A percentile compares a stretch with the other conserved stretches of the same genome.
Evolutionary conservation across 1,284 basidiomycete species (phyloP).

Genomic region (Cryptococcus sp.): DNA sequence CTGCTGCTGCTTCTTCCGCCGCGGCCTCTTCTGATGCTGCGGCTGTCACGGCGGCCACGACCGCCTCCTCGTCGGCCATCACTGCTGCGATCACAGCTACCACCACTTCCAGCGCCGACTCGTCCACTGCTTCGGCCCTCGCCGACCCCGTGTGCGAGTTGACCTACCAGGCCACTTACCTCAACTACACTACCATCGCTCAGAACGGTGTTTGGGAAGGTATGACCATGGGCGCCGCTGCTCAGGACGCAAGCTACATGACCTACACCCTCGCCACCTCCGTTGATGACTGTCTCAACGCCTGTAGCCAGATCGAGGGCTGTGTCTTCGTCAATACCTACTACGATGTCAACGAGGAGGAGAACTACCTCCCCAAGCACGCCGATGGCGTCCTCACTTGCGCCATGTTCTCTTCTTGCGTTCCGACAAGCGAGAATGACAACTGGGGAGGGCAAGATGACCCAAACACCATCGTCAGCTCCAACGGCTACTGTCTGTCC

Average conservation of each 20-base stretch:
- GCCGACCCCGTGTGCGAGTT: slow-evolving; percentile 27
- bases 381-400: slow-evolving; percentile 32
- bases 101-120: slow-evolving; percentile 1
- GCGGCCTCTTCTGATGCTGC: slow-evolving; percentile 7
- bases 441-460: slow-evolving; percentile 38
- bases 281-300: slow-evolving; percentile 30
- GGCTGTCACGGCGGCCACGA: slow-evolving; percentile 2
- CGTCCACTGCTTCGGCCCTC: slow-evolving; percentile 3
- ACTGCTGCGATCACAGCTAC: slow-evolving; percentile 5
- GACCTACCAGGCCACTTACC: slow-evolving; percentile 27
- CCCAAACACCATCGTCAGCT: slow-evolving; percentile 32
- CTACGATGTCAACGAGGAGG: slow-evolving; percentile 29
- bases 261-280: slow-evolving; percentile 36
- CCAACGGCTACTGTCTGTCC: slow-evolving; percentile 37
- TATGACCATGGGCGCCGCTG: slow-evolving; percentile 30
- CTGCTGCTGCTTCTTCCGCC: slow-evolving; percentile 8
- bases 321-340: slow-evolving; percentile 31
- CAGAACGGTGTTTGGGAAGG: slow-evolving; percentile 34
- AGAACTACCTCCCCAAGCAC: slow-evolving; percentile 35
- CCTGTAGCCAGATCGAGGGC: slow-evolving; percentile 31
- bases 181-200: slow-evolving; percentile 33
- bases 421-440: slow-evolving; percentile 26
- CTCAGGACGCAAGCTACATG: slow-evolving; percentile 37
- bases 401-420: slow-evolving; percentile 33
- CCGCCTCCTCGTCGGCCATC: slow-evolving; percentile 3